phyloP scores from a whole-genome alignment of 2,329 filamentous ascomycete genomes.

The Botryosphaeria dothidea region DNA sequence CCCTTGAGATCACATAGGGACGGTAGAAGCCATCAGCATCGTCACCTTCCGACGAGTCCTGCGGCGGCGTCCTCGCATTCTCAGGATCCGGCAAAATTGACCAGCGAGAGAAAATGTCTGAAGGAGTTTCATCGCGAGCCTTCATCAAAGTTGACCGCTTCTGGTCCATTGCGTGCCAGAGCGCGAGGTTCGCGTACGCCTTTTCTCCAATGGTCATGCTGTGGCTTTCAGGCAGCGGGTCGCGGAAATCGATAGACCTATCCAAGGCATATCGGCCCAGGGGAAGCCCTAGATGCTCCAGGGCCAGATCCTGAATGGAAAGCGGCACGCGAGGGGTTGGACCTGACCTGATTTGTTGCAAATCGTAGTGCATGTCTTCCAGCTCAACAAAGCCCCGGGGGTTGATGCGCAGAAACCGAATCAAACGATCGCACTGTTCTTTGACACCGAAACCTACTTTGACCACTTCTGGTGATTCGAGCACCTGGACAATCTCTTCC shows the following conservation, averaged over 20 bases:
- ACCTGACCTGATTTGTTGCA: not conserved
- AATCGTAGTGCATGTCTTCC: not conserved
- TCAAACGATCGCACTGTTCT: conserved; percentile 66
- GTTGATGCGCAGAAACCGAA: conserved; percentile 64
- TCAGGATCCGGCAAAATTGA: no score
- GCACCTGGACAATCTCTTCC: conserved; percentile 67
- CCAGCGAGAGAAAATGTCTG: not conserved
- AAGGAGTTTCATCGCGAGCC: not conserved
- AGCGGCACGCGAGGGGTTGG: not conserved
- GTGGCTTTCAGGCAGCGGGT: not conserved
- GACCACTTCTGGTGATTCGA: conserved; percentile 68
- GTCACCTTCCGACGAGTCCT: not conserved
- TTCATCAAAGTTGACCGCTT: not conserved
- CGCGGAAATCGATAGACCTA: not conserved
- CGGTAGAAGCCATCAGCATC: not conserved
- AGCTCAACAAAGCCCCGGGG: conserved; percentile 74
- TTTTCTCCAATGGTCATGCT: not conserved
- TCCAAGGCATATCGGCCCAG: not conserved
- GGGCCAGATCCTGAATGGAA: not conserved
- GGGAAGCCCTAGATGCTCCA: not conserved
- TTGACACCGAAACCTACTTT: conserved; percentile 79
- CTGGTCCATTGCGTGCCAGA: not conserved
- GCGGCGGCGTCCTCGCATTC: no score
- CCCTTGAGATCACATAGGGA: no score
- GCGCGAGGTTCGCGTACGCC: not conserved